phyloP scores from a whole-genome alignment of 257 asterid species.

The Forsythia viridissima region DNA sequence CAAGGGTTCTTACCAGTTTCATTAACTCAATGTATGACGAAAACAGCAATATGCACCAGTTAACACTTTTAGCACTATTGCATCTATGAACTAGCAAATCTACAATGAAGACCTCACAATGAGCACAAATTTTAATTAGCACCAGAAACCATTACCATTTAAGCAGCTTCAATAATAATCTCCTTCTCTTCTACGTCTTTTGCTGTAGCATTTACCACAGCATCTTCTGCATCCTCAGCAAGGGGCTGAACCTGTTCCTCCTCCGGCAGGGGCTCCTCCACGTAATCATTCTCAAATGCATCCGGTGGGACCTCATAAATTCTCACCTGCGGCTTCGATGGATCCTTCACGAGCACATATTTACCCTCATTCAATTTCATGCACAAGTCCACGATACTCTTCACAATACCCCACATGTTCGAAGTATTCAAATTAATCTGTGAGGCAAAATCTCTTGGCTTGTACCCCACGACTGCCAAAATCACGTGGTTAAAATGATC shows the following conservation, averaged over 20 bases:
- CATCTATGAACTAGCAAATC: not conserved
- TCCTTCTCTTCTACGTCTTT: conserved; percentile 57
- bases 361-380: conserved; percentile 96
- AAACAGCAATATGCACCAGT: not conserved
- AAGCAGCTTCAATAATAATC: conserved; percentile 44
- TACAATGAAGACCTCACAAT: not conserved
- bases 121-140: not conserved
- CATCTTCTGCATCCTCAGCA: conserved; percentile 60
- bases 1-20: not conserved
- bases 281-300: conserved; percentile 95
- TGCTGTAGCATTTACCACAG: conserved; percentile 41
- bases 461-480: conserved; percentile 94
- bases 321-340: conserved; percentile 90
- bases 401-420: conserved; percentile 99
- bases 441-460: conserved; percentile 82
- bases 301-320: conserved; percentile 97
- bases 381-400: conserved; percentile 90
- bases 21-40: not conserved
- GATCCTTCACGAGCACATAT: conserved; percentile 96
- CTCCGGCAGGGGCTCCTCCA: conserved; percentile 97
- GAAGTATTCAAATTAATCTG: conserved; percentile 90
- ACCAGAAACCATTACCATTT: conserved; percentile 30
- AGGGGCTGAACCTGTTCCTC: conserved; percentile 98
- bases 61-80: not conserved
- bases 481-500: conserved; percentile 91